A percentile compares a stretch with the other conserved stretches of the same genome.
phyloP scores from a whole-genome alignment of 2,329 filamentous ascomycete species.

The Colletotrichum liaoningense region DNA sequence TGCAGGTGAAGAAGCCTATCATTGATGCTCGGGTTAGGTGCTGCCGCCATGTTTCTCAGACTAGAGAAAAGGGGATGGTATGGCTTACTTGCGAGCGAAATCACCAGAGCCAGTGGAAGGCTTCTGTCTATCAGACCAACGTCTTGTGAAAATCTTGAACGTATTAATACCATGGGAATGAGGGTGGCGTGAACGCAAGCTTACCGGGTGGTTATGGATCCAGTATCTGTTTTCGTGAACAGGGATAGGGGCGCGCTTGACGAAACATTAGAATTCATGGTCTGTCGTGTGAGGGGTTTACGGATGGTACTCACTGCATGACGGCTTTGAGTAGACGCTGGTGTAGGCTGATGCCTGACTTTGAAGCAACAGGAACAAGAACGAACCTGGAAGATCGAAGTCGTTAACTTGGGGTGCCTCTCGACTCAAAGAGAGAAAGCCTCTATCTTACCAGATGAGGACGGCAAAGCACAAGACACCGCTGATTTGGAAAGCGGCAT shows the following conservation, averaged over 20 bases:
- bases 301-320: constrained; percentile 10
- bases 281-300: neutral
- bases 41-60: neutral
- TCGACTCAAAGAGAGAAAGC: neutral
- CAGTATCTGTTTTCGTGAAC: constrained; percentile 37
- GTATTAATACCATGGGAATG: neutral
- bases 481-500: constrained; percentile 26
- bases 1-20: constrained; percentile 37
- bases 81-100: constrained; percentile 34
- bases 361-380: constrained; percentile 23
- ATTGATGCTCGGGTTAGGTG: neutral
- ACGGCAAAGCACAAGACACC: constrained; percentile 29
- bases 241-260: constrained; percentile 34
- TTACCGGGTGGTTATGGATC: constrained; percentile 40
- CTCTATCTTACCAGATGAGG: constrained; percentile 26
- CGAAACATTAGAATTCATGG: neutral
- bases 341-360: constrained; percentile 31
- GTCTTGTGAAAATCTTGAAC: constrained; percentile 39
- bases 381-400: constrained; percentile 15
- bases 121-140: constrained; percentile 41
- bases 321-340: constrained; percentile 28
- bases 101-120: constrained; percentile 38
- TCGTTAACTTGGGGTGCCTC: neutral
- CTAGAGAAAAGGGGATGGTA: neutral
- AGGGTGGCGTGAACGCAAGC: constrained; percentile 23